Base-by-base conservation (phyloP, 495 filamentous ascomycete species). In the Podospora sp. region DNA sequence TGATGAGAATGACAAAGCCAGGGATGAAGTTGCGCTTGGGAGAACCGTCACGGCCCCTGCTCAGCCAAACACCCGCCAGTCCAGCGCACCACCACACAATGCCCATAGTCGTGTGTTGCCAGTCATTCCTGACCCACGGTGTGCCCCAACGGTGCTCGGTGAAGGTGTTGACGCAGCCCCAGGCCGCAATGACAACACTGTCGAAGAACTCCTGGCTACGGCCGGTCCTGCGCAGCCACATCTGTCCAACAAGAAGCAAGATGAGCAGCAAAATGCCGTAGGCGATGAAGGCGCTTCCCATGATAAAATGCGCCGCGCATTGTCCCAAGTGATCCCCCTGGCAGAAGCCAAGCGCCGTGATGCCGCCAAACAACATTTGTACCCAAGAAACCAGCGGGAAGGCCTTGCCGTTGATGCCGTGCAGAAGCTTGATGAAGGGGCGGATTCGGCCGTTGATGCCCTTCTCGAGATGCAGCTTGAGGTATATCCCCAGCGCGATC, bases 171-270 rank as follows among this genome's bases (percentile, higher is more conserved):
- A 99, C 88, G 75, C 91, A 92, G 51, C 95, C 95, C 95, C 95
- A 99, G 11, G 89, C 87, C 1, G 93, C 90, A 73, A 99, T 99
- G 46, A 98, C 83, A 12, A 90, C 76, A 57, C 91, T 94, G 77
- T 99, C 95, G 80, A 95, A 98, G 84, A 99, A 99, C 77, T 99
- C 95, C 78, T 98, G 95, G 63, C 91, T 94, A 25, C 92, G 87
- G 20, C 94, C 93, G 1, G 91, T 94, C 35, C 91, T 85, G 56
- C 86, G 87, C 60, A 99, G 77, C 94, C 93, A 97, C 22, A 84
- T 77, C 79, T 97, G 96, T 20, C 95, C 95, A 36, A 94, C 91
- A 12, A 97, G 83, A 29, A 98, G 84, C 16, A 98, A 80, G 53
- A 97, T 90, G 2, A 92, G 94, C 68, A 99, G 83, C 58, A 94